Conservation (phyloP, 441 rosid genomes). For the Iberis amara region DNA sequence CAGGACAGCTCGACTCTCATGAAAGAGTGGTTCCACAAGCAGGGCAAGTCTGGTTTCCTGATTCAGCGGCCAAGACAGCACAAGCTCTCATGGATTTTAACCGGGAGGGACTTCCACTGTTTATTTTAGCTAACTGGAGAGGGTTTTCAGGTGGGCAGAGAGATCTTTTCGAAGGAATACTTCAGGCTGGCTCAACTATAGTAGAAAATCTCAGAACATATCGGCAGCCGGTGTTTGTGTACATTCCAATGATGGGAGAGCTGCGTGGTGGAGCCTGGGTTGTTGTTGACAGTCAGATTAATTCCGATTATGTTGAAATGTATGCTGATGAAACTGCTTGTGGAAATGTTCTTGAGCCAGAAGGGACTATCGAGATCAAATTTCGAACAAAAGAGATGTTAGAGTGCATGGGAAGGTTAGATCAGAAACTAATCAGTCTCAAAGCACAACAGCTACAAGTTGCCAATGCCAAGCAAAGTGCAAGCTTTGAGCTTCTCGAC, state of each 20-base stretch:
- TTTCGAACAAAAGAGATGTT: constrained; percentile 86
- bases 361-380: constrained; percentile 96
- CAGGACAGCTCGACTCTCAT: constrained; percentile 99
- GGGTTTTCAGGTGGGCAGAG: constrained; percentile 99
- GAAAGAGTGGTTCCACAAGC: constrained; percentile 99
- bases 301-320: constrained; percentile 94
- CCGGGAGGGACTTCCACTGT: constrained; percentile 91
- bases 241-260: constrained; percentile 98
- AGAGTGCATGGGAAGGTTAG: constrained; percentile 98
- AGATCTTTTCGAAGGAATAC: constrained; percentile 97
- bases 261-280: constrained; percentile 99
- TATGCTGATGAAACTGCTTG: constrained; percentile 93
- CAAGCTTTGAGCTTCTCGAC: constrained; percentile 48
- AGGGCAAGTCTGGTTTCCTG: constrained; percentile 99
- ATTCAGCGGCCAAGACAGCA: constrained; percentile 96
- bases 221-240: constrained; percentile 94
- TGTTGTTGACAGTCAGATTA: constrained; percentile 91
- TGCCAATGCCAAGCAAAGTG: constrained; percentile 46
- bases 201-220: constrained; percentile 97
- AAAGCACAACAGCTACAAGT: constrained; percentile 53
- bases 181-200: constrained; percentile 97
- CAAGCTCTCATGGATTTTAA: constrained; percentile 97
- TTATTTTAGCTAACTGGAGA: constrained; percentile 98
- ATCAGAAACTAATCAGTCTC: constrained; percentile 57
- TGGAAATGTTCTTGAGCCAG: constrained; percentile 98